Conservation (phyloP, 768 basidiomycete species). For the Hydnum rufescens region DNA sequence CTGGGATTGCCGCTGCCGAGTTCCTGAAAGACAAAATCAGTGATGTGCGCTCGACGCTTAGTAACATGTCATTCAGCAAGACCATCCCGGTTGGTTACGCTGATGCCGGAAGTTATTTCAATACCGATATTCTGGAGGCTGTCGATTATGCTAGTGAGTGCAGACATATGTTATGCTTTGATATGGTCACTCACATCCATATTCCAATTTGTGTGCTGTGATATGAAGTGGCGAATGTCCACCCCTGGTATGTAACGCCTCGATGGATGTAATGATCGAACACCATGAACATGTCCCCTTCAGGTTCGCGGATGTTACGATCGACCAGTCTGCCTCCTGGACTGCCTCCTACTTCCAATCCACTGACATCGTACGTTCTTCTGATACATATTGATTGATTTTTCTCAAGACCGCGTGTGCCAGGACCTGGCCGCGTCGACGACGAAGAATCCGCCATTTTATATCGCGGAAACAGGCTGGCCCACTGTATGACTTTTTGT, state of each 20-base stretch:
- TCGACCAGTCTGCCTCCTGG: constrained; percentile 56
- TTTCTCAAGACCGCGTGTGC: not conserved
- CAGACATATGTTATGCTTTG: too few relatives aligned
- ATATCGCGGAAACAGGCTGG: constrained; percentile 90
- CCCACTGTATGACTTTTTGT: constrained; percentile 34
- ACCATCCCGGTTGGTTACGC: constrained; percentile 53
- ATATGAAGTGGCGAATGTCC: constrained; percentile 89
- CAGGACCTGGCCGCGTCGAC: constrained; percentile 28
- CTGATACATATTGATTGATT: not conserved
- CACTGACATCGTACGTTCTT: constrained; percentile 28
- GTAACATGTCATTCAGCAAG: constrained; percentile 34
- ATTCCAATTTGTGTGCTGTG: too few relatives aligned
- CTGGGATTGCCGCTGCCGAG: constrained; percentile 39
- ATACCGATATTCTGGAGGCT: constrained; percentile 37
- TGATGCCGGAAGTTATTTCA: constrained; percentile 79
- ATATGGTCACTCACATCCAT: too few relatives aligned
- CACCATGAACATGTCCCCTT: constrained; percentile 3
- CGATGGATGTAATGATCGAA: constrained; percentile 10
- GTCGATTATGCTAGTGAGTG: constrained; percentile 61
- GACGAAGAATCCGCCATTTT: constrained; percentile 60
- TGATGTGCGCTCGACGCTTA: constrained; percentile 23
- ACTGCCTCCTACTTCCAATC: constrained; percentile 57
- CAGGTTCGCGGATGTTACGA: constrained; percentile 74
- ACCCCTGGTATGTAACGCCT: constrained; percentile 32
- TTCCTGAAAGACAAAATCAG: constrained; percentile 45